Evolutionary conservation across 495 filamentous ascomycete species (phyloP).

Genomic region (Neohortaea acidophila): DNA sequence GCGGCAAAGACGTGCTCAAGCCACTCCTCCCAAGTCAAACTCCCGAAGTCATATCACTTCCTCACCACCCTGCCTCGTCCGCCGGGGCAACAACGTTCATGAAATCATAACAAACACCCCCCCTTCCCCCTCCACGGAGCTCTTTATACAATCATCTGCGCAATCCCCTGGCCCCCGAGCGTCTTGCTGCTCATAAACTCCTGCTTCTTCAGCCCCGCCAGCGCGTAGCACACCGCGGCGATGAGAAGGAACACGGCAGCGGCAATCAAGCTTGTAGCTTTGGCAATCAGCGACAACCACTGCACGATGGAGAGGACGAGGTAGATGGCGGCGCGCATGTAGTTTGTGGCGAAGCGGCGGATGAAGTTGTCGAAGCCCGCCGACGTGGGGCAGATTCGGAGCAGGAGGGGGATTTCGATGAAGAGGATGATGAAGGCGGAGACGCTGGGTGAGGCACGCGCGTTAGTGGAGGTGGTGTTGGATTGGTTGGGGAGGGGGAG

Average conservation of each 20-base stretch:
- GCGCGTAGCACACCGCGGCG: conserved; percentile 63
- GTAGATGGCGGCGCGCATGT: conserved; percentile 93
- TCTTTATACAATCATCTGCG: conserved; percentile 91
- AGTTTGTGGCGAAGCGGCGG: conserved; percentile 84
- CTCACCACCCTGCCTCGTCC: too few species aligned
- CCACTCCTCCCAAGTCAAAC: too few species aligned
- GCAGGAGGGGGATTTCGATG: conserved; percentile 87
- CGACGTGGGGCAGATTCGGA: conserved; percentile 96
- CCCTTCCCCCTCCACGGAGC: neutral
- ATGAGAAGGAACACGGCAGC: conserved; percentile 68
- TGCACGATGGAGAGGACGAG: conserved; percentile 62
- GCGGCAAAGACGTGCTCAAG: too few species aligned
- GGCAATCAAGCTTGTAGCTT: conserved; percentile 59
- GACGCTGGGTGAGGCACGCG: conserved; percentile 37
- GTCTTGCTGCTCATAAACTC: conserved; percentile 96
- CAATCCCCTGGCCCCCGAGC: conserved; percentile 80
- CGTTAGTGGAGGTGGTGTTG: neutral
- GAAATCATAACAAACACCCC: too few species aligned
- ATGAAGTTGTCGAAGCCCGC: conserved; percentile 76
- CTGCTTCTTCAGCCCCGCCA: conserved; percentile 80
- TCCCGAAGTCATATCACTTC: too few species aligned
- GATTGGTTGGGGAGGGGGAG: neutral
- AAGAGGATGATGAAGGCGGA: conserved; percentile 83
- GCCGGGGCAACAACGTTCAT: too few species aligned
- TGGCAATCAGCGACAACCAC: conserved; percentile 55